Evolutionary conservation across 495 filamentous ascomycete species (phyloP).

Genomic region (Daldinia concentrica): DNA sequence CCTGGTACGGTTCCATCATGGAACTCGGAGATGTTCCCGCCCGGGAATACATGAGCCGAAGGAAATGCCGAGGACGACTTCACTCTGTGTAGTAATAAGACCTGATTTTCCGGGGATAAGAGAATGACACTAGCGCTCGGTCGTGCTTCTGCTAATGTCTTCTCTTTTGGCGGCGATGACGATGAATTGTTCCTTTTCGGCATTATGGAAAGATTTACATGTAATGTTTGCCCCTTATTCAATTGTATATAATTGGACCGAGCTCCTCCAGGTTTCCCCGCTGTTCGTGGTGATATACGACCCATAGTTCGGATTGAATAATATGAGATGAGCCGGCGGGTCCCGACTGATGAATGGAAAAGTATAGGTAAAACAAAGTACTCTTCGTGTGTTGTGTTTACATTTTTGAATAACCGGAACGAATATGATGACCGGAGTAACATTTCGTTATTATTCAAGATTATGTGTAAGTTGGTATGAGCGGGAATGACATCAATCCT

Average conservation of each 20-base stretch:
- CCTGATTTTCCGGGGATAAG: slow-evolving; percentile 83
- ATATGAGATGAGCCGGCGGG: slow-evolving; percentile 11
- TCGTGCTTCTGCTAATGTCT: slow-evolving; percentile 25
- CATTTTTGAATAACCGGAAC: background rate
- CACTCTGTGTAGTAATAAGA: slow-evolving; percentile 88
- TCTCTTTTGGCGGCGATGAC: slow-evolving; percentile 14
- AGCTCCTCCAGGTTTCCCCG: too few relatives aligned
- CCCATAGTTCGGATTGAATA: background rate
- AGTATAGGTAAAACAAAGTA: background rate
- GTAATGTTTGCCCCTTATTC: background rate
- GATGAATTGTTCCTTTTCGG: slow-evolving; percentile 5
- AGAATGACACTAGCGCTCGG: slow-evolving; percentile 74
- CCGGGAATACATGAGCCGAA: slow-evolving; percentile 94
- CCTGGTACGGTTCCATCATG: slow-evolving; percentile 72
- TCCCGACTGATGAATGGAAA: background rate
- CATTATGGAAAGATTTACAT: background rate
- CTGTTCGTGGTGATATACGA: background rate
- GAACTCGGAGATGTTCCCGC: slow-evolving; percentile 79
- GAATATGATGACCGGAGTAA: background rate
- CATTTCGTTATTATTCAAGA: slow-evolving; percentile 10
- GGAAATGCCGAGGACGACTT: slow-evolving; percentile 83
- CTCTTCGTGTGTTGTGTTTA: background rate
- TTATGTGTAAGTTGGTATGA: background rate
- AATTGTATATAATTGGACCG: background rate
- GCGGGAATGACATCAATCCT: background rate